Evolutionary conservation across 306 rosid species (phyloP), one percentile per base, ranked within the genome.

Genomic region (Prunus davidiana): DNA sequence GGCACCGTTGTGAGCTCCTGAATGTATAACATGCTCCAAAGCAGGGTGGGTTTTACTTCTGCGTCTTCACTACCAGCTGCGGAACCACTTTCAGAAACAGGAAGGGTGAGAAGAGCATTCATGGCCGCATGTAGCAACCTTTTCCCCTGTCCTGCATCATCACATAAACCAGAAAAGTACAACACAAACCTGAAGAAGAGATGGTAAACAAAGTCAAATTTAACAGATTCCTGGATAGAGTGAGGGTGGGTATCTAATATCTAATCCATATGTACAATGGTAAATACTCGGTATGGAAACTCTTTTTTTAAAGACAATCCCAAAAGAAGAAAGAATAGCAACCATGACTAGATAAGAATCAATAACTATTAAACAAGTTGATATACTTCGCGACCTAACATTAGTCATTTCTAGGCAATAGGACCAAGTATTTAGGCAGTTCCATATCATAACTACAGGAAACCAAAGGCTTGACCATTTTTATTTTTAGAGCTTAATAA

Each of bases 1-100:
- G 90, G 73, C 18, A 90, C 97, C 89, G 0, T 74, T 51, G 86
- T 82, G 62, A 82, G 74, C 74, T 89, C 94, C 87, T 95, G 99
- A 84, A 90, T 81, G 88, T 89, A 95, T 73, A 76, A 50, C 43
- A 88, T 88, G 41, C 90, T 89, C 99, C 99, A 95, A 71, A 95
- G 88, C 77, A 91, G 82, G 46, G 62, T 54, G 24, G 91, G 89
- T 75, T 88, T 87, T 76, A n/a, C 88, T 57, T 76, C 72, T 50
- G 80, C 85, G 46, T 80, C 76, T 54, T 74, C 91, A 80, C 79
- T 84, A 76, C 80, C 85, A 78, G 27, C 84, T 62, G 62, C 41
- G 8, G 92, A 81, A 83, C 76, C 71, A 70, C 82, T 81, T 80
- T 87, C 91, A 65, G 89, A 78, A 45, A 69, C 85, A 51, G 91